Conservation (phyloP, 345 rosid genomes). For the Melaleuca alternifolia region DNA sequence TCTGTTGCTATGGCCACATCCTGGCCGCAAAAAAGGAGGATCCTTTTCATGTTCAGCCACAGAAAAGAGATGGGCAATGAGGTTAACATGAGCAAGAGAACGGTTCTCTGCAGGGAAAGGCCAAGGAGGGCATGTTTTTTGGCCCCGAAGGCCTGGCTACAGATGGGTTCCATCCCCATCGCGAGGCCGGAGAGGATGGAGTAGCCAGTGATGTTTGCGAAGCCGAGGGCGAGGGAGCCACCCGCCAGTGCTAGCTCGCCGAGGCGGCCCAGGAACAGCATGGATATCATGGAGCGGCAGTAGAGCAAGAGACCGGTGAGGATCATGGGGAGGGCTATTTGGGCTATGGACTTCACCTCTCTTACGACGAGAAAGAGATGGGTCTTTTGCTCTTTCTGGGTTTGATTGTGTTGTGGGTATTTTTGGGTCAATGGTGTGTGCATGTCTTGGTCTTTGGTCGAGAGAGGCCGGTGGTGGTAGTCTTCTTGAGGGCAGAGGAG, state of each 20-base stretch:
- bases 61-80: constrained; percentile 60
- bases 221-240: constrained; percentile 77
- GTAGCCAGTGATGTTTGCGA: constrained; percentile 88
- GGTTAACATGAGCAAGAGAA: constrained; percentile 42
- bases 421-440: not conserved
- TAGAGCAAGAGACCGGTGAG: constrained; percentile 68
- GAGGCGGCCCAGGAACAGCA: constrained; percentile 64
- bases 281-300: constrained; percentile 76
- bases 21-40: constrained; percentile 52
- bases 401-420: not conserved
- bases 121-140: constrained; percentile 39
- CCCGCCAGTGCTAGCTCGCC: constrained; percentile 72
- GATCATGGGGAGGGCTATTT: constrained; percentile 61
- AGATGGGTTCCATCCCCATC: constrained; percentile 88
- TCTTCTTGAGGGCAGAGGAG: not conserved
- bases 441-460: not conserved
- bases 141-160: constrained; percentile 90
- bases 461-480: not conserved
- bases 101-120: constrained; percentile 52
- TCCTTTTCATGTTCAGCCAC: constrained; percentile 66
- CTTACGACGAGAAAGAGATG: constrained; percentile 15
- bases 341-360: constrained; percentile 43
- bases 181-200: constrained; percentile 83
- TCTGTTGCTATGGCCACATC: constrained; percentile 41
- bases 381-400: not conserved